These are phyloP conservation scores for Gautieria morchelliformis DNA, from an alignment of 768 basidiomycete species.

Conservation along the genomic window DNA sequence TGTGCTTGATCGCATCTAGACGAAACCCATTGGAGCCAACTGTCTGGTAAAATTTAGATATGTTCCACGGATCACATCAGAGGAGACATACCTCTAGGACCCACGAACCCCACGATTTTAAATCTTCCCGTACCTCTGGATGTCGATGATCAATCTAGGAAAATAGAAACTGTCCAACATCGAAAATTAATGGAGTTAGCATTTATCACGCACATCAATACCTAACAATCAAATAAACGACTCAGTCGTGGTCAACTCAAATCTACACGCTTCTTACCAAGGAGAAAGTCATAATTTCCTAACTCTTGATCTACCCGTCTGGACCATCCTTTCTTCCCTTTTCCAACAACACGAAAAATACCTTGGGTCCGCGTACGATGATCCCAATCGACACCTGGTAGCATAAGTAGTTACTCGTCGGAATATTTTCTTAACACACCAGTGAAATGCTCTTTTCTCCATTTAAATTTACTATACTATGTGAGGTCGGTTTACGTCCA, in stretches of 20 bases:
- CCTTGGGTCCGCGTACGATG: constrained; percentile 47
- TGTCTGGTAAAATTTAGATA: constrained; percentile 31
- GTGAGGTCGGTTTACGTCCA: constrained; percentile 8
- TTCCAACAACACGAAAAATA: constrained; percentile 65
- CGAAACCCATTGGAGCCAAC: constrained; percentile 69
- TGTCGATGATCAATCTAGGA: constrained; percentile 74
- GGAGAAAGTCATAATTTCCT: constrained; percentile 82
- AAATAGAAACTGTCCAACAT: neutral
- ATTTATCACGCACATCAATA: constrained; percentile 2
- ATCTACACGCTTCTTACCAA: constrained; percentile 31
- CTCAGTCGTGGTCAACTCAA: neutral
- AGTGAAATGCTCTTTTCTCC: constrained; percentile 74
- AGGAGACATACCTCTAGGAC: constrained; percentile 38
- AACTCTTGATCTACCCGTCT: constrained; percentile 67
- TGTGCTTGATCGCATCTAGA: constrained; percentile 88
- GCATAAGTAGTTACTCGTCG: constrained; percentile 1
- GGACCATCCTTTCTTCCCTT: constrained; percentile 74
- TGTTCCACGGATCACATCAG: constrained; percentile 1
- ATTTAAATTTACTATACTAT: constrained; percentile 63
- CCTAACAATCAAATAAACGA: neutral
- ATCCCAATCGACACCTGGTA: constrained; percentile 77
- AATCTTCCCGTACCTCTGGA: constrained; percentile 67
- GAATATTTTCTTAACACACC: constrained; percentile 30
- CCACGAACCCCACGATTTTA: constrained; percentile 74
- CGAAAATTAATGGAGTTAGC: no score